These are phyloP conservation scores for Cynanchum wilfordii DNA, from an alignment of 257 asterid species.

Conservation along the genomic window DNA sequence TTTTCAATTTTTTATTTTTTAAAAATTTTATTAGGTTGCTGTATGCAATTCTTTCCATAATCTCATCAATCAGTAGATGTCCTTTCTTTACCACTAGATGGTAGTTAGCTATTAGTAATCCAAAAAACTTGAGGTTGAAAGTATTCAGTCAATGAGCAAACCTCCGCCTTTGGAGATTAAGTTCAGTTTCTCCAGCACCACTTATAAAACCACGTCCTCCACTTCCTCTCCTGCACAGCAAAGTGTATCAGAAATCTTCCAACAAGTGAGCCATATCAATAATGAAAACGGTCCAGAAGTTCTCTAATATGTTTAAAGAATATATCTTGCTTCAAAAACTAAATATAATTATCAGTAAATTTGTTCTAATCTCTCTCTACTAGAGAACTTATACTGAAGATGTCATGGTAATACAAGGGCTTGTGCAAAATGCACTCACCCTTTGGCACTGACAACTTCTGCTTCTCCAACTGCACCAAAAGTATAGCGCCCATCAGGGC, in stretches of 20 bases:
- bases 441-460: conserved; percentile 97
- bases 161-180: conserved; percentile 96
- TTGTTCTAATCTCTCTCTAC: neutral
- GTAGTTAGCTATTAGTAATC: neutral
- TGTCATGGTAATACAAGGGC: conserved; percentile 3
- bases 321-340: neutral
- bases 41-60: neutral
- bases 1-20: neutral
- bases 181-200: conserved; percentile 99
- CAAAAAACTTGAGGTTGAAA: neutral
- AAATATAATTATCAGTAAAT: neutral
- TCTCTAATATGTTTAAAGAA: neutral
- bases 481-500: conserved; percentile 71
- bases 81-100: neutral
- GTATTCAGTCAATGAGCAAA: conserved; percentile 24
- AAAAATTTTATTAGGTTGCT: neutral
- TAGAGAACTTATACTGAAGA: neutral
- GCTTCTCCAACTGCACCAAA: conserved; percentile 83
- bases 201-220: conserved; percentile 97
- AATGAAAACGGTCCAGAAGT: neutral
- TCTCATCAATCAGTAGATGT: neutral
- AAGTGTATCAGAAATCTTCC: conserved; percentile 19
- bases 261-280: conserved; percentile 1
- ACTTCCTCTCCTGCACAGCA: conserved; percentile 89
- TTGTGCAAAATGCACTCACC: conserved; percentile 44